Percentiles rank a stretch among this genome's conserved stretches.
phyloP scores from a whole-genome alignment of 257 asterid genomes.

The Paulownia fortunei region DNA sequence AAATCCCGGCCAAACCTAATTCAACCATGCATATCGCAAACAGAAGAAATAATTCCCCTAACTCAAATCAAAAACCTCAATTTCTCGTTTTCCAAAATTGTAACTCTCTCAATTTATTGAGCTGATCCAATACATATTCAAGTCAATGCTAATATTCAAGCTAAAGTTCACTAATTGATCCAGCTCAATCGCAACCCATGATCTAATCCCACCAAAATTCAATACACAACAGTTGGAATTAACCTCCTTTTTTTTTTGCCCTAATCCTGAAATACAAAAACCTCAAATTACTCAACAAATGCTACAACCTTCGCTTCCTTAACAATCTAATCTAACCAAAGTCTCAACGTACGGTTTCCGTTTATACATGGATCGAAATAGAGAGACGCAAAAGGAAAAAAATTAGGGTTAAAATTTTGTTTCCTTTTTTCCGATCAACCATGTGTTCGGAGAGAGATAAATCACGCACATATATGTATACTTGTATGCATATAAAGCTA shows the following conservation, averaged over 20 bases:
- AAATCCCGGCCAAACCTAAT: conserved; percentile 34
- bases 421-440: conserved; percentile 47
- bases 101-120: conserved; percentile 20
- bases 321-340: conserved; percentile 42
- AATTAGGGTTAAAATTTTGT: conserved; percentile 39
- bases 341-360: conserved; percentile 40
- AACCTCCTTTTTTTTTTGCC: conserved; percentile 35
- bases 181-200: conserved; percentile 44
- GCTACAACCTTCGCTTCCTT: conserved; percentile 27
- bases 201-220: conserved; percentile 35
- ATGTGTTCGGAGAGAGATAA: conserved; percentile 16
- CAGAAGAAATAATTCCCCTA: neutral
- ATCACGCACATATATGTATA: conserved; percentile 25
- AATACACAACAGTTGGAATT: conserved; percentile 3
- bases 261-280: conserved; percentile 41
- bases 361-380: conserved; percentile 45
- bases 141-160: conserved; percentile 38
- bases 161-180: conserved; percentile 45
- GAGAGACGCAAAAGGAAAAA: conserved; percentile 24
- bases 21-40: conserved; percentile 19
- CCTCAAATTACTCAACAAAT: conserved; percentile 37
- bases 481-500: conserved; percentile 7
- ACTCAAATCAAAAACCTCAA: conserved; percentile 28
- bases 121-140: conserved; percentile 39
- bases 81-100: conserved; percentile 5